Conservation (phyloP, 208 protist species). For the Trypanosoma brucei region DNA sequence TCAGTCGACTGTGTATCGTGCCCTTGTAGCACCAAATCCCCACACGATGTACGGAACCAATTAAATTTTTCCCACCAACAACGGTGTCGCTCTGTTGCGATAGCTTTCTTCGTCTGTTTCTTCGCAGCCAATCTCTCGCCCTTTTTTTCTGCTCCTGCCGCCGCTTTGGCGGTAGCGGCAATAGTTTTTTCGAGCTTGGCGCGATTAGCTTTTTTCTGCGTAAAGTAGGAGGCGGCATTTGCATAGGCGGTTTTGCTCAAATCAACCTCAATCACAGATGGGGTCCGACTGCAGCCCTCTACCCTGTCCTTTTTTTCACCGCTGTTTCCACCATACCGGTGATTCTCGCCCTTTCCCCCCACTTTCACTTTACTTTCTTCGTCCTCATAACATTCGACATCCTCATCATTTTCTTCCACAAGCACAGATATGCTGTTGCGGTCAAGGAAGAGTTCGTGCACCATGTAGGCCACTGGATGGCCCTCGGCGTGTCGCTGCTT, state of each 20-base stretch:
- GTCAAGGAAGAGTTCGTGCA: constrained; percentile 90
- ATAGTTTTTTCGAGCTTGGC: constrained; percentile 88
- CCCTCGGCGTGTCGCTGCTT: constrained; percentile 83
- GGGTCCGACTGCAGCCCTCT: constrained; percentile 46
- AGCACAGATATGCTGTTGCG: constrained; percentile 81
- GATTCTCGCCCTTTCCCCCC: no score
- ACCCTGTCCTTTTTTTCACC: constrained; percentile 12
- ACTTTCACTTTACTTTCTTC: constrained; percentile 13
- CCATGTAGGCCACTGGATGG: constrained; percentile 90
- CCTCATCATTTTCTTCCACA: constrained; percentile 58
- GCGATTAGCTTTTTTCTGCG: constrained; percentile 68
- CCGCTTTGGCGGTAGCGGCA: constrained; percentile 69
- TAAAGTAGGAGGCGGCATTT: constrained; percentile 93
- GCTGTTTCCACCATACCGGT: no score
- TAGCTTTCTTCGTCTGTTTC: constrained; percentile 61
- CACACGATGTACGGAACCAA: constrained; percentile 96
- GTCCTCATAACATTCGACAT: constrained; percentile 14
- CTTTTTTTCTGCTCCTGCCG: constrained; percentile 80
- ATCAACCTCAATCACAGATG: constrained; percentile 88
- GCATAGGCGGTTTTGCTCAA: constrained; percentile 90
- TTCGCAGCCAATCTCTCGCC: constrained; percentile 52
- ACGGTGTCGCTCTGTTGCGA: constrained; percentile 82
- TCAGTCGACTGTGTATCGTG: constrained; percentile 96
- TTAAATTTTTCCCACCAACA: constrained; percentile 98
- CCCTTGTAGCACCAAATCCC: constrained; percentile 94